Evolutionary conservation across 2,329 filamentous ascomycete genomes (phyloP).

Genomic region (Nigrospora oryzae): DNA sequence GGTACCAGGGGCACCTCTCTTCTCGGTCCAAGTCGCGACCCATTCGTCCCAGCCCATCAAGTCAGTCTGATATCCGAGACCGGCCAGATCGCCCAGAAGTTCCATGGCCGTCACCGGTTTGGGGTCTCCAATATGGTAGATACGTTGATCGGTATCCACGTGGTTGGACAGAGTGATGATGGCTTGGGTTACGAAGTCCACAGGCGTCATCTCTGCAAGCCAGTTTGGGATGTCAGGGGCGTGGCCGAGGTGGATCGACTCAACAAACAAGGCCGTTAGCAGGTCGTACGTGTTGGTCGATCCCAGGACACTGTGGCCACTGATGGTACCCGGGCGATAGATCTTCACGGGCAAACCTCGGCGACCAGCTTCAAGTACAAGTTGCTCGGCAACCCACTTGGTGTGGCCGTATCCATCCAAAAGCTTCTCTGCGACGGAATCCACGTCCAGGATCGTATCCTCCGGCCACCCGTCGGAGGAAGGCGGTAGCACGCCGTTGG

Average conservation of each 20-base stretch:
- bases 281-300: conserved; percentile 74
- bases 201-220: conserved; percentile 77
- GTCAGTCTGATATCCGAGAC: conserved; percentile 64
- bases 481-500: conserved; percentile 69
- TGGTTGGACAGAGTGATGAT: conserved; percentile 64
- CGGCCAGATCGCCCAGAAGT: conserved; percentile 55
- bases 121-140: conserved; percentile 71
- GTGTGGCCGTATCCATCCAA: conserved; percentile 71
- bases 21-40: conserved; percentile 65
- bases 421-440: conserved; percentile 61
- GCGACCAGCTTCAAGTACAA: conserved; percentile 59
- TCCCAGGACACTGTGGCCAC: conserved; percentile 66
- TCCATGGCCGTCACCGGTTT: conserved; percentile 56
- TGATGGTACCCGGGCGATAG: conserved; percentile 68
- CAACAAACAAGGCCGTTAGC: conserved; percentile 66
- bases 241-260: conserved; percentile 65
- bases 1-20: conserved; percentile 49
- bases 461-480: conserved; percentile 65
- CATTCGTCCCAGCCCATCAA: conserved; percentile 63
- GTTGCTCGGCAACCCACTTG: conserved; percentile 74
- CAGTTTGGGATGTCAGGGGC: conserved; percentile 65
- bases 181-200: conserved; percentile 70
- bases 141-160: conserved; percentile 48
- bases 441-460: conserved; percentile 55
- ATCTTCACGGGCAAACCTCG: conserved; percentile 64